Evolutionary conservation across 768 basidiomycete genomes (phyloP), one percentile per base, ranked within the genome.

Genomic region (Cystobasidiopsis lactophilus): DNA sequence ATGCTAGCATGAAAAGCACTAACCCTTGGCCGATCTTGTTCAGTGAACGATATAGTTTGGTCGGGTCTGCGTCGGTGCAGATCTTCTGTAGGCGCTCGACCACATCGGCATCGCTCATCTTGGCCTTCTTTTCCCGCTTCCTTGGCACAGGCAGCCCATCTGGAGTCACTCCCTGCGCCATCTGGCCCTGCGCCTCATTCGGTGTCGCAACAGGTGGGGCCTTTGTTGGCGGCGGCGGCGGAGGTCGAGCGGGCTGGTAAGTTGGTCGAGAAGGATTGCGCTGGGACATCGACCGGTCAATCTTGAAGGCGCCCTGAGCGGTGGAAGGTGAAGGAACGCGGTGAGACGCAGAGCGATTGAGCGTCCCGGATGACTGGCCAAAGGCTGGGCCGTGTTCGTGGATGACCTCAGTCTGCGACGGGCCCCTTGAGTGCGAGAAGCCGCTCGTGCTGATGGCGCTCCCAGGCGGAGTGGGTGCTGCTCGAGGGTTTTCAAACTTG

Each of bases 11-110:
- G 11, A n/a, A 33, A 38, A 38, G 33, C 0, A 69, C 81, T 63
- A 60, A 91, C 86, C 91, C 93, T 67, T 96, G 91, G 38, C 91
- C 93, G 63, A 96, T 93, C 75, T 95, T 96, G 68, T 85, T 79
- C 40, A 96, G 73, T 63, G 76, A 88, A 53, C 89, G 74, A 64
- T 96, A 96, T 33, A 95, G 69, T 66, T 77, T 77, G 33, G 89
- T 96, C 27, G 93, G 93, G 67, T 98, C 93, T 3, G 86, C 89
- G 64, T 93, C 86, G 2, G 91, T 91, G 63, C 93, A 98, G 62
- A 98, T 96, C 62, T 80, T 79, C 64, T 85, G 80, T 60, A 98
- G 67, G 18, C 88, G 77, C 60, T 78, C 80, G 56, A 96, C 80
- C 55, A 96, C 86, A 62, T 95, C 89, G 18, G 60, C 61, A 58